Evolutionary conservation across 176 grass and related monocot species (phyloP), one percentile per base, ranked within the genome.

Genomic region (Aegilops umbellulata): DNA sequence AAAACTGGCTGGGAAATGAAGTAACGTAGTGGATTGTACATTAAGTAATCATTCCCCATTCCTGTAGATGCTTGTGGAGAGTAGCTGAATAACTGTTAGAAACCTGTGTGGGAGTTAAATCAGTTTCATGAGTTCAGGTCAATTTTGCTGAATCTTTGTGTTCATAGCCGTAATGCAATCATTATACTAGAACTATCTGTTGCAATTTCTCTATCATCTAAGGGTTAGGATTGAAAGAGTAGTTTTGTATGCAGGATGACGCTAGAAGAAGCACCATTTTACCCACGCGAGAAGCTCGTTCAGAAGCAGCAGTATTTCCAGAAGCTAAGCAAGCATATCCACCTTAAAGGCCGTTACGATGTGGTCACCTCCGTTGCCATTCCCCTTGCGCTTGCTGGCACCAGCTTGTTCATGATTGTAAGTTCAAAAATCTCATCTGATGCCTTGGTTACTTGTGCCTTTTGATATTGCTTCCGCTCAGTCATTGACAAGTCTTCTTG

Each of bases 281-380:
- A 82, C 29, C 76, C 89, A 0, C 84, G 92, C 7, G 87, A 94
- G 87, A 91, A 78, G 92, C 87, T 94, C 36, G 12, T 82, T 46
- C 84, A 91, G 81, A 77, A 89, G 10, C 93, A 92, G 57, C 41
- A 84, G 14, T 24, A 89, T 74, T 94, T 89, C 63, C 87, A 91
- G 87, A 83, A 79, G 58, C 22, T 89, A 63, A 41, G 82, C 72
- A 94, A 87, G 66, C 89, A 91, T 41, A 94, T 89, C 19, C 81
- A 92, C 75, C 74, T 94, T 32, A 95, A 95, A 80, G 93, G 90
- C 9, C 88, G 90, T 24, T 90, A 74, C 2, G 90, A 95, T 53
- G 60, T 78, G 64, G 27, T 95, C 69, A 95, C 90, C 19, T 95
- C 90, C 0, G 85, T 95, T 46, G 93, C 83, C 30, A 95, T 95